Evolutionary conservation across 345 rosid genomes (phyloP).

Genomic region (Microcos paniculata): DNA sequence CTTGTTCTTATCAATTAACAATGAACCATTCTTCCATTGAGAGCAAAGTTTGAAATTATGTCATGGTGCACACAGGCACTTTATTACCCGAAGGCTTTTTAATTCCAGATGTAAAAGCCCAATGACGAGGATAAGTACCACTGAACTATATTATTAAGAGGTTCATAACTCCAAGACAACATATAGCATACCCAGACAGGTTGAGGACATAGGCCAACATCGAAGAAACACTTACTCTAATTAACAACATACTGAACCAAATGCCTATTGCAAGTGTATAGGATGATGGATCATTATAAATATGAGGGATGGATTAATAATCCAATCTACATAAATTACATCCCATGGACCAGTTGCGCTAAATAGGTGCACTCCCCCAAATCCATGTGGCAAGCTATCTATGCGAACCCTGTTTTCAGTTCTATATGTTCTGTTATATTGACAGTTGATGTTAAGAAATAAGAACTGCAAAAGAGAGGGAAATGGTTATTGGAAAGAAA

Average conservation of each 20-base stretch:
- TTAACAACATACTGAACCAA: not conserved
- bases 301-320: not conserved
- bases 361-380: not conserved
- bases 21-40: not conserved
- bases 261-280: not conserved
- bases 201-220: not conserved
- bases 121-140: not conserved
- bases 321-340: not conserved
- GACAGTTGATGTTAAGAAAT: not conserved
- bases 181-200: not conserved
- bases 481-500: not conserved
- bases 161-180: not conserved
- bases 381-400: not conserved
- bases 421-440: not conserved
- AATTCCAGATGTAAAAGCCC: not conserved
- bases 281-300: not conserved
- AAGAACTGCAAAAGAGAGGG: not conserved
- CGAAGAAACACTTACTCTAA: not conserved
- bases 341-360: not conserved
- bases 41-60: constrained; percentile 2
- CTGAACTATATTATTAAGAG: not conserved
- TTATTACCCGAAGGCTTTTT: not conserved
- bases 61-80: not conserved
- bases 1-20: not conserved
- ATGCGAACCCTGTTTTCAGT: not conserved